These are phyloP conservation scores for Inga oerstediana DNA, from an alignment of 306 rosid species.

Conservation along the genomic window DNA sequence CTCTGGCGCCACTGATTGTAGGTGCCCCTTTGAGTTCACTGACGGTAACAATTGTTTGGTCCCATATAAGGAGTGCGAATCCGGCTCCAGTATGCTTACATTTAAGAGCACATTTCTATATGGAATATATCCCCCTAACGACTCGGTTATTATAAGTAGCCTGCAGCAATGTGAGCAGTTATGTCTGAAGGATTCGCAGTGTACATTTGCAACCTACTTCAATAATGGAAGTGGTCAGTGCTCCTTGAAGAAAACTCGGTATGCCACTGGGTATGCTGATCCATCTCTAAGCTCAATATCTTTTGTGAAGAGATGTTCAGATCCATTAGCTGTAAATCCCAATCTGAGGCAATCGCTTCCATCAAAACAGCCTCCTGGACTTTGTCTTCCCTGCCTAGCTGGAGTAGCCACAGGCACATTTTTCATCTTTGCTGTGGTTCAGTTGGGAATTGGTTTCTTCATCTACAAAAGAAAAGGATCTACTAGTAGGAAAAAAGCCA, in stretches of 20 bases:
- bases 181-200: constrained; percentile 56
- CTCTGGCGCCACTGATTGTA: constrained; percentile 57
- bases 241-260: constrained; percentile 54
- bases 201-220: constrained; percentile 68
- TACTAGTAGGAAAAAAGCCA: constrained; percentile 35
- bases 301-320: constrained; percentile 68
- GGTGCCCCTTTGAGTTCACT: constrained; percentile 57
- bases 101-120: constrained; percentile 51
- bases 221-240: constrained; percentile 73
- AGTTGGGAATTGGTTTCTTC: constrained; percentile 59
- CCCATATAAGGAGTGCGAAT: constrained; percentile 46
- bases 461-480: constrained; percentile 50
- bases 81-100: constrained; percentile 44
- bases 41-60: constrained; percentile 53
- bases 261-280: constrained; percentile 65
- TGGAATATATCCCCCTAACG: constrained; percentile 65
- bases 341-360: constrained; percentile 26
- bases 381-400: constrained; percentile 58
- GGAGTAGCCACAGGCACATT: constrained; percentile 68
- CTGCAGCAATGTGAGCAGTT: constrained; percentile 57
- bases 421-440: constrained; percentile 48
- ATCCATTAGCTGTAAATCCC: constrained; percentile 74
- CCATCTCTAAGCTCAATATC: constrained; percentile 66
- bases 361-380: constrained; percentile 31
- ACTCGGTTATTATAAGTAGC: constrained; percentile 47